phyloP scores from a whole-genome alignment of 2,329 filamentous ascomycete species.

The Furcasterigmium furcatum region DNA sequence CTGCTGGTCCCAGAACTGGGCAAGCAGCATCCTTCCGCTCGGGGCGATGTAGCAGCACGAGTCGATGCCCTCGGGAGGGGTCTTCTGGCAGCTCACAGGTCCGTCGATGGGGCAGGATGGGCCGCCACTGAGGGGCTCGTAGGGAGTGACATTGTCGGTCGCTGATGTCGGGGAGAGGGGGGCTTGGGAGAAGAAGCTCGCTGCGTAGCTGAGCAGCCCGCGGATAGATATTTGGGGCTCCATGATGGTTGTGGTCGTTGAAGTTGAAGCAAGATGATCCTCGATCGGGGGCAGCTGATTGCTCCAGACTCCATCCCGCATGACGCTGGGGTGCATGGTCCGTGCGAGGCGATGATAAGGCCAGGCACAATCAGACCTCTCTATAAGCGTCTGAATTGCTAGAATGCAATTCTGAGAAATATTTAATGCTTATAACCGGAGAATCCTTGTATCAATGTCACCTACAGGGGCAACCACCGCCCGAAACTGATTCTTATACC shows the following conservation, averaged over 20 bases:
- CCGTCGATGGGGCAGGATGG: slow-evolving; percentile 37
- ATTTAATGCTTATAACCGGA: too few relatives aligned
- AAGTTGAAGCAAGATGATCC: too few relatives aligned
- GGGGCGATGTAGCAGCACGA: slow-evolving; percentile 40
- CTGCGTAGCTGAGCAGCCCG: slow-evolving; percentile 2
- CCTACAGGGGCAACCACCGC: too few relatives aligned
- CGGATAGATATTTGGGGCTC: slow-evolving; percentile 4
- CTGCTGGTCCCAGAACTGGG: slow-evolving; percentile 41
- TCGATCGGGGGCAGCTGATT: too few relatives aligned
- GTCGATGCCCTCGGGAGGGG: slow-evolving; percentile 26
- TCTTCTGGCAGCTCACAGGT: slow-evolving; percentile 36
- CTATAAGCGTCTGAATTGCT: too few relatives aligned
- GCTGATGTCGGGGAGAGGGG: slow-evolving; percentile 11
- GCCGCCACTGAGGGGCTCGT: slow-evolving; percentile 29
- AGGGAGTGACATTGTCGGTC: slow-evolving; percentile 20
- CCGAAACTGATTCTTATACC: too few relatives aligned
- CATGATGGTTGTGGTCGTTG: slow-evolving; percentile 1
- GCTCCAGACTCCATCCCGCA: too few relatives aligned
- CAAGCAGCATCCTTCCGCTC: slow-evolving; percentile 35
- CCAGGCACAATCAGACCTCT: too few relatives aligned
- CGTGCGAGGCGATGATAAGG: too few relatives aligned
- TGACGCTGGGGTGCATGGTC: too few relatives aligned
- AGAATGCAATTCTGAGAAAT: too few relatives aligned
- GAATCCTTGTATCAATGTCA: too few relatives aligned
- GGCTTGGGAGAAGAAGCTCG: slow-evolving; percentile 17